phyloP scores from a whole-genome alignment of 495 filamentous ascomycete species.

The Durotheca rogersii region DNA sequence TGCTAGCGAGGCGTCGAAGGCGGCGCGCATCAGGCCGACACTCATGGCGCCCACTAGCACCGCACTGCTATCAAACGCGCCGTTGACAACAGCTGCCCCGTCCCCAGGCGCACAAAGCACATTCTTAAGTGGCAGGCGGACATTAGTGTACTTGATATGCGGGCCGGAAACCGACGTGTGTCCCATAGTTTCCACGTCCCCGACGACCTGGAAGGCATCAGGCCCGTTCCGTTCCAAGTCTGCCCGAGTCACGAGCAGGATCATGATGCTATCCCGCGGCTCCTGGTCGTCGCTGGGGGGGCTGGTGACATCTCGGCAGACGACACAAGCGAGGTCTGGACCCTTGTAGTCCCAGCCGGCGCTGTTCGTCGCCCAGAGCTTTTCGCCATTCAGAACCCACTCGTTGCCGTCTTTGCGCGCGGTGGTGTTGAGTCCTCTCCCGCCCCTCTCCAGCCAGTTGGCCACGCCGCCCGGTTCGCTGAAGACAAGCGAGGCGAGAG shows the following conservation, averaged over 20 bases:
- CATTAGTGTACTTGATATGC: slow-evolving; percentile 48
- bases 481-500: slow-evolving; percentile 53
- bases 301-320: slow-evolving; percentile 47
- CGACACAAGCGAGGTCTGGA: slow-evolving; percentile 54
- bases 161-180: slow-evolving; percentile 49
- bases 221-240: slow-evolving; percentile 44
- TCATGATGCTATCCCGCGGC: slow-evolving; percentile 45
- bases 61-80: slow-evolving; percentile 47
- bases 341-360: slow-evolving; percentile 55
- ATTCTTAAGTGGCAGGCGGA: slow-evolving; percentile 49
- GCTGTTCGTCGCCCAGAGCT: slow-evolving; percentile 59
- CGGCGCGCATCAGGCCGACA: slow-evolving; percentile 54
- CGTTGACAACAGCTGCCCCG: slow-evolving; percentile 41
- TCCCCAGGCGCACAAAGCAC: slow-evolving; percentile 46
- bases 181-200: slow-evolving; percentile 45
- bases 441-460: slow-evolving; percentile 54
- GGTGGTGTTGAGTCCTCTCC: slow-evolving; percentile 48
- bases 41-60: slow-evolving; percentile 55
- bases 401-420: slow-evolving; percentile 52
- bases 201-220: slow-evolving; percentile 44
- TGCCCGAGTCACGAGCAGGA: slow-evolving; percentile 50
- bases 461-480: slow-evolving; percentile 54
- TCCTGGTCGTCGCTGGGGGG: slow-evolving; percentile 25
- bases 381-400: slow-evolving; percentile 58
- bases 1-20: slow-evolving; percentile 52